Conservation (phyloP, 208 protist species). For the Leishmania major region DNA sequence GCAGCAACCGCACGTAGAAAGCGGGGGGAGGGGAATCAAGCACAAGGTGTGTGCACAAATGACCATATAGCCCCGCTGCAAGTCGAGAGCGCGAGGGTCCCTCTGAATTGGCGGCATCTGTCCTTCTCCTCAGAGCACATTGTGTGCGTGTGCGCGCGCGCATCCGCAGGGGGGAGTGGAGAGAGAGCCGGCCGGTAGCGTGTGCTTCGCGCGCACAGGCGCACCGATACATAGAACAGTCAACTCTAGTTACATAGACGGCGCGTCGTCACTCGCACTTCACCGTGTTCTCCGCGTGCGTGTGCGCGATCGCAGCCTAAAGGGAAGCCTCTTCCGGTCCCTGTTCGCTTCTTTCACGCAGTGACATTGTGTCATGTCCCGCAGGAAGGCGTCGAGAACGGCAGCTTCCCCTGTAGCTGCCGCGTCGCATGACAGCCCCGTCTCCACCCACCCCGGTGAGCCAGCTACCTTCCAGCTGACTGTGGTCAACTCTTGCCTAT, state of each 20-base stretch:
- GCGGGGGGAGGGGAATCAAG: background rate
- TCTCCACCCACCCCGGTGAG: background rate
- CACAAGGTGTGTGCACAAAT: background rate
- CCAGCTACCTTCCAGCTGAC: constrained; percentile 31
- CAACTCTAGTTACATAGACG: background rate
- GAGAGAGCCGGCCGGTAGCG: background rate
- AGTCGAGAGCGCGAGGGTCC: background rate
- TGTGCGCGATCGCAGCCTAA: background rate
- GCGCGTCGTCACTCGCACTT: background rate
- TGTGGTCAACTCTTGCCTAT: constrained; percentile 57
- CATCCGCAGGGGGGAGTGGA: background rate
- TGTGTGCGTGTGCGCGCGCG: background rate
- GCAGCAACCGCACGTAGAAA: background rate
- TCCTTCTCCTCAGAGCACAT: background rate
- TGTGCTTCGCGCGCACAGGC: background rate
- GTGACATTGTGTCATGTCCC: background rate
- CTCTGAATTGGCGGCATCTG: background rate
- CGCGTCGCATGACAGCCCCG: background rate
- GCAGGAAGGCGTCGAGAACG: background rate
- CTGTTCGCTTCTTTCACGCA: background rate
- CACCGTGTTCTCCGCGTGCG: background rate
- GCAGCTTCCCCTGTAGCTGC: background rate
- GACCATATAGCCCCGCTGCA: background rate
- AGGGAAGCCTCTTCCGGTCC: background rate
- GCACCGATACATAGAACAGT: background rate